Percentiles rank a stretch among this genome's conserved stretches.
These are phyloP conservation scores for button mushroom (Agaricus bisporus) DNA, from an alignment of 768 basidiomycete genomes.

Conservation along the genomic window DNA sequence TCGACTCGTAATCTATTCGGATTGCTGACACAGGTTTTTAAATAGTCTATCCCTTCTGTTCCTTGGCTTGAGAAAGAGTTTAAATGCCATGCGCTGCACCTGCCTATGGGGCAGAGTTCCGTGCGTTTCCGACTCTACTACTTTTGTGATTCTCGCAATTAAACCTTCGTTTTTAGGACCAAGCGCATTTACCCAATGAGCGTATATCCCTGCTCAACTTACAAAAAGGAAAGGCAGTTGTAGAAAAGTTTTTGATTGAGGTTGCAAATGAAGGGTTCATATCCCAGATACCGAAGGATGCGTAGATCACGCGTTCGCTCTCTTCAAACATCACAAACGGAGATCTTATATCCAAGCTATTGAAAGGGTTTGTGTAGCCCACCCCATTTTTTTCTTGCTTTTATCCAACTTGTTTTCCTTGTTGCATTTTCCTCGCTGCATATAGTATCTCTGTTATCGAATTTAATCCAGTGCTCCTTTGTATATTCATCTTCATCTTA, in stretches of 20 bases:
- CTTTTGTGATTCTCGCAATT: background rate
- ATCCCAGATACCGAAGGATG: background rate
- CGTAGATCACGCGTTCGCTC: no score
- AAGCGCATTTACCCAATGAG: slow-evolving; percentile 92
- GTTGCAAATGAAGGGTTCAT: slow-evolving; percentile 30
- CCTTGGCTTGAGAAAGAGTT: slow-evolving; percentile 94
- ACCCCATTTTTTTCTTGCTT: background rate
- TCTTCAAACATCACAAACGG: no score
- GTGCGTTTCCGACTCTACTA: slow-evolving; percentile 34
- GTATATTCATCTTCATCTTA: no score
- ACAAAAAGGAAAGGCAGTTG: slow-evolving; percentile 65
- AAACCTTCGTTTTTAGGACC: slow-evolving; percentile 47
- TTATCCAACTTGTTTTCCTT: background rate
- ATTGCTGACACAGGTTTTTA: background rate
- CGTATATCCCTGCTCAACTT: slow-evolving; percentile 83
- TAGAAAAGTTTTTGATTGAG: slow-evolving; percentile 66
- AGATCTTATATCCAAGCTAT: no score
- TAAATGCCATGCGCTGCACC: slow-evolving; percentile 80
- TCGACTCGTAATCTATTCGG: background rate
- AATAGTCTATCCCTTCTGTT: slow-evolving; percentile 87
- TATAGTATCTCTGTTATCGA: no score
- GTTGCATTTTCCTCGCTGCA: no score
- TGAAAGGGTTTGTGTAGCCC: no score
- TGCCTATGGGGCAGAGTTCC: slow-evolving; percentile 90
- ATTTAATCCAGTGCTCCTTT: no score